A percentile compares a stretch with the other conserved stretches of the same genome.
Conservation (phyloP, 345 rosid genomes). For the Aegle marmelos region DNA sequence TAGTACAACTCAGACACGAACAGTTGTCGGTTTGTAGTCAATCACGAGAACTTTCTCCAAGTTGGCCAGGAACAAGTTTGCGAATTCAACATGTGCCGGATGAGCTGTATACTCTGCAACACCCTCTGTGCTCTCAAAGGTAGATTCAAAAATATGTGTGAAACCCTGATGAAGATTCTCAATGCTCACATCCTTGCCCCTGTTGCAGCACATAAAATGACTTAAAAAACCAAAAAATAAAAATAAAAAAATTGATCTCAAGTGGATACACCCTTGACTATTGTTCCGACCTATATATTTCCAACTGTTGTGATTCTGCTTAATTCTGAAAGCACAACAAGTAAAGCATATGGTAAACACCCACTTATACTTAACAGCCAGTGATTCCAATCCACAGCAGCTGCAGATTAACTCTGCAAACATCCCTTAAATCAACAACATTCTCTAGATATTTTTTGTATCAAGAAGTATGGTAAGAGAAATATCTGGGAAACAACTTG, state of each 20-base stretch:
- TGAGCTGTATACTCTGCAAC: conserved; percentile 67
- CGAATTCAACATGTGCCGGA: conserved; percentile 69
- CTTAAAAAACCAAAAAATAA: too few species aligned
- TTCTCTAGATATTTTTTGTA: not conserved
- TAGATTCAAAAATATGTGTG: conserved; percentile 74
- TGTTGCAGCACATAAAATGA: conserved; percentile 17
- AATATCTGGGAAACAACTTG: not conserved
- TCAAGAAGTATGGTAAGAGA: not conserved
- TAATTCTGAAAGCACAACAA: too few species aligned
- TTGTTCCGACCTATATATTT: too few species aligned
- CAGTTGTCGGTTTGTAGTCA: conserved; percentile 67
- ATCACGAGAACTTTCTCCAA: conserved; percentile 63
- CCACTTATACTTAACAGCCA: too few species aligned
- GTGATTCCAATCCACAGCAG: too few species aligned
- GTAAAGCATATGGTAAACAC: too few species aligned
- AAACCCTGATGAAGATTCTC: conserved; percentile 83
- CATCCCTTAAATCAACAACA: not conserved
- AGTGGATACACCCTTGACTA: too few species aligned
- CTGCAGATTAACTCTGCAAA: too few species aligned
- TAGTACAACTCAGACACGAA: conserved; percentile 22
- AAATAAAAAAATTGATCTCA: not conserved
- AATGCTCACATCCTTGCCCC: conserved; percentile 78
- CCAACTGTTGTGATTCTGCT: too few species aligned
- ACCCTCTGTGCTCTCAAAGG: conserved; percentile 69
- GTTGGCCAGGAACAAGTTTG: conserved; percentile 35